Conservation (phyloP, 257 asterid genomes). For the Echium plantagineum region DNA sequence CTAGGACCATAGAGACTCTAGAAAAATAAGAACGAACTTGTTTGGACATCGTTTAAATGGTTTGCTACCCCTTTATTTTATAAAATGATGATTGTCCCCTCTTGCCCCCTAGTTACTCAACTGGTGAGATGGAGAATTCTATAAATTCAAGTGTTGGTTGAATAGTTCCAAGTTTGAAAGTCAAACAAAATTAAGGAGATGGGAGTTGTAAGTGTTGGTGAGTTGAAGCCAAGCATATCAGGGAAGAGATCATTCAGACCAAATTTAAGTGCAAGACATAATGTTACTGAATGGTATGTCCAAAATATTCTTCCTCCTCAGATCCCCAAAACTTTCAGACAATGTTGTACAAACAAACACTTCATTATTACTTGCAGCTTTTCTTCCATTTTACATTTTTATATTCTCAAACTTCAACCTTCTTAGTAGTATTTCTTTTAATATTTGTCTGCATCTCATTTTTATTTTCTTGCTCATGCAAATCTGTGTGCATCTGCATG, state of each 20-base stretch:
- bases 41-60: too few species aligned
- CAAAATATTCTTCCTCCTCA: not conserved
- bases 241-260: conserved; percentile 76
- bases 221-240: conserved; percentile 71
- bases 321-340: not conserved
- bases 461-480: too few species aligned
- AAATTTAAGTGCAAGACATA: conserved; percentile 57
- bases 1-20: too few species aligned
- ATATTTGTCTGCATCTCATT: too few species aligned
- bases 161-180: conserved; percentile 2
- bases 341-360: not conserved
- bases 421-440: too few species aligned
- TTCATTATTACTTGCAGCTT: conserved; percentile 1
- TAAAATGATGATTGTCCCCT: too few species aligned
- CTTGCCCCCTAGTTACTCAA: too few species aligned
- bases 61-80: too few species aligned
- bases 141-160: conserved; percentile 3
- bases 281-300: conserved; percentile 70
- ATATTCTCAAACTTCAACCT: not conserved
- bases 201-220: conserved; percentile 76
- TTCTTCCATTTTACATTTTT: not conserved
- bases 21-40: too few species aligned
- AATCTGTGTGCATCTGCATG: too few species aligned
- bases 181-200: conserved; percentile 17
- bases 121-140: conserved; percentile 1